These are phyloP conservation scores for Hymenoscyphus fraxineus DNA, from an alignment of 2,329 filamentous ascomycete genomes.

Conservation along the genomic window DNA sequence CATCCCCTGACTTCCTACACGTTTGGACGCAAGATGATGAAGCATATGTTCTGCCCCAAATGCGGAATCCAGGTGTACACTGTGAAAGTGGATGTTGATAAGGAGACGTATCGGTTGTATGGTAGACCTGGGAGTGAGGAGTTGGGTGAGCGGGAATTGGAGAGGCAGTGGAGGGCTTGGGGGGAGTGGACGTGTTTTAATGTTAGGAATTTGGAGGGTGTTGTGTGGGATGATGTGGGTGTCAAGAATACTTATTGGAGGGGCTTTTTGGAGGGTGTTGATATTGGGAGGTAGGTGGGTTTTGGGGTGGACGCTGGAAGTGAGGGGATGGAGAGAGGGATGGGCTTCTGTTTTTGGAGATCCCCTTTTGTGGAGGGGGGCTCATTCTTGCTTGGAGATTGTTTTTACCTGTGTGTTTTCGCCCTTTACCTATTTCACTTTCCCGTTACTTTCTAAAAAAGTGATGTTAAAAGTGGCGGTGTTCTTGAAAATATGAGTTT, in stretches of 20 bases:
- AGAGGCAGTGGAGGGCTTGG: not conserved
- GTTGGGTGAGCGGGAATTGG: slow-evolving; percentile 4
- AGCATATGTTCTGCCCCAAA: slow-evolving; percentile 6
- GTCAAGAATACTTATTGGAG: slow-evolving; percentile 8
- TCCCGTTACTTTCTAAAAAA: too few relatives aligned
- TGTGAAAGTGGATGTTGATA: not conserved
- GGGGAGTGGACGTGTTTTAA: not conserved
- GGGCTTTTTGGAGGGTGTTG: not conserved
- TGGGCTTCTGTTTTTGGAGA: not conserved
- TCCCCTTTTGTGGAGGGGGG: too few relatives aligned
- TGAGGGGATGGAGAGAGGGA: not conserved
- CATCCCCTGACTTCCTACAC: slow-evolving; percentile 3
- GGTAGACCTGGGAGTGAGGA: not conserved
- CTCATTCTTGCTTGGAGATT: too few relatives aligned
- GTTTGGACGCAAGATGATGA: slow-evolving; percentile 7
- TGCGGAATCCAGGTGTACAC: slow-evolving; percentile 10
- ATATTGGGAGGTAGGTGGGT: not conserved
- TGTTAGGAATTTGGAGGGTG: slow-evolving; percentile 9
- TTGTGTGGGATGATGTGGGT: slow-evolving; percentile 5
- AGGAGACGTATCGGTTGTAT: slow-evolving; percentile 3
- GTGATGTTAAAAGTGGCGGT: too few relatives aligned
- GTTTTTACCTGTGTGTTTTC: too few relatives aligned
- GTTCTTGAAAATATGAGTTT: too few relatives aligned
- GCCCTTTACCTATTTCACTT: too few relatives aligned
- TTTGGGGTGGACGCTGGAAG: too few relatives aligned